Conservation (phyloP, 176 grass and related monocot genomes). For the Secale cereale region DNA sequence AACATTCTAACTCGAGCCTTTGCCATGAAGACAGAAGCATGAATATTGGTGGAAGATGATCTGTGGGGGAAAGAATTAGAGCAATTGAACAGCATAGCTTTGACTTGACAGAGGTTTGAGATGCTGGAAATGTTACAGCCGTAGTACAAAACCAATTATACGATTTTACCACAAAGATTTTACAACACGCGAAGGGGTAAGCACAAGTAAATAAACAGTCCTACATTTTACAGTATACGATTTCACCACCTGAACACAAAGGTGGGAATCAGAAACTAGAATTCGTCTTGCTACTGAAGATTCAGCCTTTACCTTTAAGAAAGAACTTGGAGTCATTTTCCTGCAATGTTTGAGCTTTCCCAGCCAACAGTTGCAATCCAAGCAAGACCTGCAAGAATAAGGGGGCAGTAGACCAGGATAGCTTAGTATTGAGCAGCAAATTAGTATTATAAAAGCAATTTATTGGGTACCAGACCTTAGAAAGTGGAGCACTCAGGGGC, state of each 20-base stretch:
- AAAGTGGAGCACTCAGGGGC: constrained; percentile 53
- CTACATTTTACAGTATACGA: background rate
- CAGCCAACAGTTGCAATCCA: constrained; percentile 76
- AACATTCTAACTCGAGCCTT: constrained; percentile 84
- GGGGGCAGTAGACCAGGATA: background rate
- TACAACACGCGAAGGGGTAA: no score
- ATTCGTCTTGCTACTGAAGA: background rate
- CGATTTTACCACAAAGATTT: background rate
- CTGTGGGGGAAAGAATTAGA: constrained; percentile 32
- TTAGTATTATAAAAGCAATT: background rate
- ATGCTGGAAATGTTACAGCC: background rate
- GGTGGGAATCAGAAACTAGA: background rate
- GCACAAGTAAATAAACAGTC: constrained; percentile 11
- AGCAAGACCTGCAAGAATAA: constrained; percentile 66
- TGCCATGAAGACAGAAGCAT: constrained; percentile 76
- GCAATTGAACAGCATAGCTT: background rate
- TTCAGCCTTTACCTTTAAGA: constrained; percentile 57
- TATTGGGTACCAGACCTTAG: constrained; percentile 55
- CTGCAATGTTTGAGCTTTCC: constrained; percentile 76
- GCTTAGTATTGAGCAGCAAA: constrained; percentile 16
- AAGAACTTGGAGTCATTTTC: constrained; percentile 79
- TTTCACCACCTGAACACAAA: background rate
- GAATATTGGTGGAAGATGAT: constrained; percentile 70
- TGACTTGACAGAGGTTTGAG: background rate
- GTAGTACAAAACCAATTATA: background rate